These are phyloP conservation scores for Exophiala bonariae DNA, from an alignment of 2,329 filamentous ascomycete genomes.

Conservation along the genomic window DNA sequence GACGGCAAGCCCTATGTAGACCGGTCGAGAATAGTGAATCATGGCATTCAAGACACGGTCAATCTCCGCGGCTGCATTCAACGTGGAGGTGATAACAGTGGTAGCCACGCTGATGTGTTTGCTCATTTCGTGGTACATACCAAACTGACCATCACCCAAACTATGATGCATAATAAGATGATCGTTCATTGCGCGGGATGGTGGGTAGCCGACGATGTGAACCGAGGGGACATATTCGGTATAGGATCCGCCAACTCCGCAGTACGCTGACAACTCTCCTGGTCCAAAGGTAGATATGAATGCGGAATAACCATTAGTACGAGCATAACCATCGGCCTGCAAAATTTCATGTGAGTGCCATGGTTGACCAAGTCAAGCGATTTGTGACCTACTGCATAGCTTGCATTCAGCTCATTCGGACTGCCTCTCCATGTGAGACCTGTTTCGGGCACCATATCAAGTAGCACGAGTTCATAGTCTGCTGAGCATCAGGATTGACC, in stretches of 20 bases:
- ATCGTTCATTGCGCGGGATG: constrained; percentile 9
- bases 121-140: constrained; percentile 51
- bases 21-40: constrained; percentile 53
- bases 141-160: constrained; percentile 50
- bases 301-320: constrained; percentile 16
- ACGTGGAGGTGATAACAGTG: constrained; percentile 45
- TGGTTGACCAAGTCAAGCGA: constrained; percentile 54
- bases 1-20: constrained; percentile 55
- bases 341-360: background rate
- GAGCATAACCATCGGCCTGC: background rate
- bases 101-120: constrained; percentile 51
- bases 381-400: constrained; percentile 76
- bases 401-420: constrained; percentile 62
- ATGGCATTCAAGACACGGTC: constrained; percentile 52
- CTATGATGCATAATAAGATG: constrained; percentile 30
- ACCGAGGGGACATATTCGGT: constrained; percentile 60
- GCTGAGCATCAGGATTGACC: background rate
- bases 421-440: constrained; percentile 61
- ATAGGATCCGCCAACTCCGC: constrained; percentile 47
- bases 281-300: constrained; percentile 61
- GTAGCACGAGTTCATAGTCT: constrained; percentile 42
- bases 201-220: constrained; percentile 55
- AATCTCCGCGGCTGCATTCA: constrained; percentile 49
- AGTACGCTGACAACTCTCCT: constrained; percentile 45
- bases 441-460: constrained; percentile 58